Conservation (phyloP, 805 yeast species). For the Metschnikowia dekortorum region DNA sequence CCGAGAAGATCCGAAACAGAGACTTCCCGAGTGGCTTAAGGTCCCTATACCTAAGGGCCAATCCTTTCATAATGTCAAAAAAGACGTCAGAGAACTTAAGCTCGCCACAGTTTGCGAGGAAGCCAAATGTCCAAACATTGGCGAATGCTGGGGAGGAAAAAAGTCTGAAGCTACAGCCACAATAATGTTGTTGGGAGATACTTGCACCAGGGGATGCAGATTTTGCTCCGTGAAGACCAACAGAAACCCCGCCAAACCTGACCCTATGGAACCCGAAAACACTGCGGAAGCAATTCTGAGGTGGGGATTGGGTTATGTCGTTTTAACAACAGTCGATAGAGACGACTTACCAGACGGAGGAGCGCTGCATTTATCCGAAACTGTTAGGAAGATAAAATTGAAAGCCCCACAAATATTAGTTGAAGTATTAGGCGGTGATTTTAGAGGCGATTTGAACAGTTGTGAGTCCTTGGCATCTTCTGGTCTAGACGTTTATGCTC, state of each 20-base stretch:
- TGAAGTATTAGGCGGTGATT: constrained; percentile 93
- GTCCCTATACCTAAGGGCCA: constrained; percentile 97
- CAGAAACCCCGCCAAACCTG: constrained; percentile 81
- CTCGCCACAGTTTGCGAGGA: constrained; percentile 97
- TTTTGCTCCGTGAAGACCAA: constrained; percentile 96
- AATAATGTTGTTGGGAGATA: constrained; percentile 96
- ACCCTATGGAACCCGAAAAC: constrained; percentile 95
- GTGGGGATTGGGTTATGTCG: constrained; percentile 99
- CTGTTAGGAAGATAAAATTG: constrained; percentile 76
- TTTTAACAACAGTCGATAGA: constrained; percentile 93
- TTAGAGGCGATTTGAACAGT: constrained; percentile 82
- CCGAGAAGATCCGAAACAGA: constrained; percentile 59
- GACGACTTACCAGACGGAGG: constrained; percentile 96
- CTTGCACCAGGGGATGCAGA: constrained; percentile 98
- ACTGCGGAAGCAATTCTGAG: constrained; percentile 96
- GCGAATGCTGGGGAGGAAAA: constrained; percentile 99
- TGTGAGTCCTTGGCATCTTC: constrained; percentile 75
- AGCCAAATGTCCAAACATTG: constrained; percentile 98
- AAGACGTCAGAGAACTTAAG: constrained; percentile 83
- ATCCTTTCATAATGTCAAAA: constrained; percentile 72
- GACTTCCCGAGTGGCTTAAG: constrained; percentile 90
- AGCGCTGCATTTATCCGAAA: constrained; percentile 81
- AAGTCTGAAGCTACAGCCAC: constrained; percentile 95
- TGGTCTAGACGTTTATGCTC: constrained; percentile 95
- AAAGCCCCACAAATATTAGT: constrained; percentile 90